A percentile compares a stretch with the other conserved stretches of the same genome.
Evolutionary conservation across 1,284 basidiomycete species (phyloP).

Genomic region (Marasmius fiardii): DNA sequence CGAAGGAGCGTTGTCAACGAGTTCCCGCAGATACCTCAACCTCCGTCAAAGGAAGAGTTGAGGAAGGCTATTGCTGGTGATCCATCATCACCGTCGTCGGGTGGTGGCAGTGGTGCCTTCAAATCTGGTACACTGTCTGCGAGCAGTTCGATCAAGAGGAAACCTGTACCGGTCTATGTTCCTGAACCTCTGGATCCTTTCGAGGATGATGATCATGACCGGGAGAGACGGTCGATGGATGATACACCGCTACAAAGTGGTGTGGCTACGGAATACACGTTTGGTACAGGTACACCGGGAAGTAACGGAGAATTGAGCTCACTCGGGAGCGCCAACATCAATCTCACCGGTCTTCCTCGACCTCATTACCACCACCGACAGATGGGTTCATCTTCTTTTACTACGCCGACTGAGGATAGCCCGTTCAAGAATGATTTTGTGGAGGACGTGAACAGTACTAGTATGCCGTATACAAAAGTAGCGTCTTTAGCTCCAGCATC

Average conservation of each 20-base stretch:
- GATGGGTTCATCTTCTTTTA: background rate
- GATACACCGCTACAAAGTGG: conserved; percentile 8
- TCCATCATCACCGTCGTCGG: background rate
- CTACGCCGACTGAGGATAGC: conserved; percentile 9
- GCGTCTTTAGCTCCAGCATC: background rate
- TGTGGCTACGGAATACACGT: conserved; percentile 8
- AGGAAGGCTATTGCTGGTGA: background rate
- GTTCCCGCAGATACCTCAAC: background rate
- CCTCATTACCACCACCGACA: background rate
- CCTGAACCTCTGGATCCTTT: conserved; percentile 22
- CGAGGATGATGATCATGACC: conserved; percentile 17
- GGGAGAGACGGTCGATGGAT: conserved; percentile 2
- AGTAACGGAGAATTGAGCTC: background rate
- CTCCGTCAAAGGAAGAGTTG: background rate
- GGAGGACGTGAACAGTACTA: too few species aligned
- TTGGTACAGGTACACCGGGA: background rate
- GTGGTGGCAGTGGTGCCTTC: background rate
- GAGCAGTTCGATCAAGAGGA: conserved; percentile 9
- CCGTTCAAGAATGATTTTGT: conserved; percentile 11
- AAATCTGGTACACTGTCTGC: background rate
- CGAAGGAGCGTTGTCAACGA: background rate
- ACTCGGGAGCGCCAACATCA: too few species aligned
- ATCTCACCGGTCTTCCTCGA: too few species aligned
- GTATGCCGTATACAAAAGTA: background rate
- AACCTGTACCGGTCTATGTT: conserved; percentile 9